A percentile compares a stretch with the other conserved stretches of the same genome.
These are phyloP conservation scores for Abrus precatorius DNA, from an alignment of 306 rosid genomes.

Conservation along the genomic window DNA sequence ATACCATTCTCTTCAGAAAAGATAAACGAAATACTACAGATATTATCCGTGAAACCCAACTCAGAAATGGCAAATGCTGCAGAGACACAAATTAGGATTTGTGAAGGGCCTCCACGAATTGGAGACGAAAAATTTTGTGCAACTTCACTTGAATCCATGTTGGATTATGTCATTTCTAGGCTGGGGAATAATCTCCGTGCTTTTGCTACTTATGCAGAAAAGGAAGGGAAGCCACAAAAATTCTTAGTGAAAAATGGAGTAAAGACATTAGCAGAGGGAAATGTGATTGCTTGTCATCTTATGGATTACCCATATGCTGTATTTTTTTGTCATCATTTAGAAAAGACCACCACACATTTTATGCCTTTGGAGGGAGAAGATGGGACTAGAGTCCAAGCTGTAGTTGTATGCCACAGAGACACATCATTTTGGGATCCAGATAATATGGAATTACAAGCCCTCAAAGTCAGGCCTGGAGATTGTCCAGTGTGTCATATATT, in stretches of 20 bases:
- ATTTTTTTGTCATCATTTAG: neutral
- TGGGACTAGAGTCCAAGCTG: neutral
- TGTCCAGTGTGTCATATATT: slow-evolving; percentile 14
- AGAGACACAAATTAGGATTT: neutral
- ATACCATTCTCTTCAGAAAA: neutral
- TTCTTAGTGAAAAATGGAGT: neutral
- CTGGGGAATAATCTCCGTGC: neutral
- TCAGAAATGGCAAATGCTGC: neutral
- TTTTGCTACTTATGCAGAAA: neutral
- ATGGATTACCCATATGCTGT: neutral
- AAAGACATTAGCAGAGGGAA: neutral
- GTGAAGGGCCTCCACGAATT: neutral
- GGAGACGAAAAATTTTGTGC: neutral
- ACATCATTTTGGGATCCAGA: neutral
- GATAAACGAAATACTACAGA: neutral
- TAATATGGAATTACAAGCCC: neutral
- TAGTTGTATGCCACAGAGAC: neutral
- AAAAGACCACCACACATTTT: neutral
- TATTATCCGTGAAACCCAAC: neutral
- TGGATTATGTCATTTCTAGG: neutral
- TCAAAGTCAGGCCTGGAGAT: neutral
- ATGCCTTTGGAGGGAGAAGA: slow-evolving; percentile 20
- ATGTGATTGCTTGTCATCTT: neutral
- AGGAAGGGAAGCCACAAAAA: neutral
- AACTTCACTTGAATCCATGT: neutral